phyloP scores from a whole-genome alignment of 2,329 filamentous ascomycete species.

The Truncatella angustata region DNA sequence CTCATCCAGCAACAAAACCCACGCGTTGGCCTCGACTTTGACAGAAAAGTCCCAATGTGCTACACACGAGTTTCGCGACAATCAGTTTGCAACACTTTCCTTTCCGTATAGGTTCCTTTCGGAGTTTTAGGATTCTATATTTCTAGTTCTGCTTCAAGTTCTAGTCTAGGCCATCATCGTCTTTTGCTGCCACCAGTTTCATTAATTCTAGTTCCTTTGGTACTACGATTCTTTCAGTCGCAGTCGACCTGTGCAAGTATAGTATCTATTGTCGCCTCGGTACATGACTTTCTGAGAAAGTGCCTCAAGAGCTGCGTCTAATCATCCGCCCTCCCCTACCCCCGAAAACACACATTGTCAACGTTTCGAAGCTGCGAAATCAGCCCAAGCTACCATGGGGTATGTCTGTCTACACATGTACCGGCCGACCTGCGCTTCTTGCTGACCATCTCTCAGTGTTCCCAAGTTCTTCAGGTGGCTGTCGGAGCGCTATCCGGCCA shows the following conservation, averaged over 20 bases:
- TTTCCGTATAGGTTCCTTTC: constrained; percentile 5
- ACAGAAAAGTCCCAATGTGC: constrained; percentile 5
- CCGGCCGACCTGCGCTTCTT: neutral
- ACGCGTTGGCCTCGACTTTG: constrained; percentile 5
- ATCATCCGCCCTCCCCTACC: neutral
- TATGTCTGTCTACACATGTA: constrained; percentile 10
- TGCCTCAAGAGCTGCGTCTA: neutral
- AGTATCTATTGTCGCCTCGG: neutral
- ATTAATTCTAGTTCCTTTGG: constrained; percentile 2
- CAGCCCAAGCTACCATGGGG: constrained; percentile 11
- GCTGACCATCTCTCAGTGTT: constrained; percentile 43
- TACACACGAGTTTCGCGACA: neutral
- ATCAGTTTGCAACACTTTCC: constrained; percentile 3
- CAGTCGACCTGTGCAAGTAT: constrained; percentile 10
- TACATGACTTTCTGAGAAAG: constrained; percentile 1
- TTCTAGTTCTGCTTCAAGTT: no score
- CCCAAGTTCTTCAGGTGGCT: constrained; percentile 99
- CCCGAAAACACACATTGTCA: neutral
- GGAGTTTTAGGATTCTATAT: constrained; percentile 8
- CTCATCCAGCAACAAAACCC: neutral
- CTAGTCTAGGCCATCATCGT: neutral
- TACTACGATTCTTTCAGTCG: neutral
- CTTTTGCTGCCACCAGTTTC: neutral
- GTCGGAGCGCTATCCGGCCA: constrained; percentile 96
- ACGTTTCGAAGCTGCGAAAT: neutral